These are phyloP conservation scores for Colletotrichum plurivorum DNA, from an alignment of 2,329 filamentous ascomycete genomes.

Conservation along the genomic window DNA sequence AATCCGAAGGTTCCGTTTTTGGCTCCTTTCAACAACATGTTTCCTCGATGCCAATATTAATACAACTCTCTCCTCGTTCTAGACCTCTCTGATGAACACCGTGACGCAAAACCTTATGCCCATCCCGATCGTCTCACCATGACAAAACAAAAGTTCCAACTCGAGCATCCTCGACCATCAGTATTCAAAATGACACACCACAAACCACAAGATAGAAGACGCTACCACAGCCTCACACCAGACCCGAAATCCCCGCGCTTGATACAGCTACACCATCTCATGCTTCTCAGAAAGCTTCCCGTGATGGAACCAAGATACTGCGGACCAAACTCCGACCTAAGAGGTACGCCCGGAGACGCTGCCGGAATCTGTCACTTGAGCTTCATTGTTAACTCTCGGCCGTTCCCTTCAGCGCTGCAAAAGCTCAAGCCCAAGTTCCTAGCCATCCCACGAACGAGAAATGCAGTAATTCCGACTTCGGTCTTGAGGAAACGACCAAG, in stretches of 20 bases:
- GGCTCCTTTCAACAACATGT: no score
- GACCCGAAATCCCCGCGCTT: neutral
- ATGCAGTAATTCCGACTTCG: neutral
- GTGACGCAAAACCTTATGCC: neutral
- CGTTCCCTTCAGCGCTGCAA: neutral
- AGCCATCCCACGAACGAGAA: neutral
- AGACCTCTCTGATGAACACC: neutral
- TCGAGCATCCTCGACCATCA: neutral
- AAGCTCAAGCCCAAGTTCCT: neutral
- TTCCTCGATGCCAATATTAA: neutral
- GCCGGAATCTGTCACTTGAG: neutral
- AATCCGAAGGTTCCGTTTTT: no score
- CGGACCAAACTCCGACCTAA: neutral
- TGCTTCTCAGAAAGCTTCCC: neutral
- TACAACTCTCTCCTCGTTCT: neutral
- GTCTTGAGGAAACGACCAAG: neutral
- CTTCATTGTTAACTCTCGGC: neutral
- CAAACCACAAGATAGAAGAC: neutral
- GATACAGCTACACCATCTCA: neutral
- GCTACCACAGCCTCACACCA: neutral
- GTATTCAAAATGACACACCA: neutral
- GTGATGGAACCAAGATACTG: conserved; percentile 13
- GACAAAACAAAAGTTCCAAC: neutral
- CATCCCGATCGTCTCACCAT: neutral
- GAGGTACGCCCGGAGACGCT: neutral